Evolutionary conservation across 129 eudicot species (phyloP), one percentile per base, ranked within the genome.

Genomic region (Chrysanthemum seticuspe): DNA sequence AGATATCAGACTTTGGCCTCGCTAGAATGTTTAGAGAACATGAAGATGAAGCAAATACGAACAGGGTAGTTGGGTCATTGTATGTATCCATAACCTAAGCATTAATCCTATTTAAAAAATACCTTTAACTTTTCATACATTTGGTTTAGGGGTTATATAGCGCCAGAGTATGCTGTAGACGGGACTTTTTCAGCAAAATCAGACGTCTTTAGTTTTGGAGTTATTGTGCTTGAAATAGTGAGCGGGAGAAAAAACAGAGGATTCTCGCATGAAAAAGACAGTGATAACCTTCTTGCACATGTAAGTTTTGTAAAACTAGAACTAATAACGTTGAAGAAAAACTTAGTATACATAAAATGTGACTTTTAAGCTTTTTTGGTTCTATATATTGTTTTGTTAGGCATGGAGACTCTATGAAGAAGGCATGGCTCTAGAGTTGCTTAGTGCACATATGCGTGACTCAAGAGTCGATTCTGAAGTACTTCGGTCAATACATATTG

Each of bases 21-120:
- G 83, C 83, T 6, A 79, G 83, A 58, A 79, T 64, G 76, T 79
- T 79, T 19, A 62, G 69, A 72, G 83, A 71, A 45, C 61, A 73
- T 15, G 83, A 79, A 44, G 72, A 64, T 1, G 64, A 56, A 72
- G 83, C 83, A 66, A 79, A 65, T 19, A 79, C 83, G 11, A 65
- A 16, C 4, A 79, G 62, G 6, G 63, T 79, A 16, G 83, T 79
- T 19, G 83, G 83, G 44, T 73, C 83, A 18, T 74, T 68, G 83
- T 79, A 74, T 67, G 79, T 18, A 67, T 18, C 8, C n/a, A 5
- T 3, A 21, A 58, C 55, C 8, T 16, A 34, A 15, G 0, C 6
- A 23, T 23, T 31, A 40, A 16, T 12, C 6, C 2, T 3, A 3
- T 31, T 31, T 2, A 25, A 15, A 4, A 11, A 36, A 40, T 27